Conservation (phyloP, 2,329 filamentous ascomycete genomes). For the Verticillium klebahnii region DNA sequence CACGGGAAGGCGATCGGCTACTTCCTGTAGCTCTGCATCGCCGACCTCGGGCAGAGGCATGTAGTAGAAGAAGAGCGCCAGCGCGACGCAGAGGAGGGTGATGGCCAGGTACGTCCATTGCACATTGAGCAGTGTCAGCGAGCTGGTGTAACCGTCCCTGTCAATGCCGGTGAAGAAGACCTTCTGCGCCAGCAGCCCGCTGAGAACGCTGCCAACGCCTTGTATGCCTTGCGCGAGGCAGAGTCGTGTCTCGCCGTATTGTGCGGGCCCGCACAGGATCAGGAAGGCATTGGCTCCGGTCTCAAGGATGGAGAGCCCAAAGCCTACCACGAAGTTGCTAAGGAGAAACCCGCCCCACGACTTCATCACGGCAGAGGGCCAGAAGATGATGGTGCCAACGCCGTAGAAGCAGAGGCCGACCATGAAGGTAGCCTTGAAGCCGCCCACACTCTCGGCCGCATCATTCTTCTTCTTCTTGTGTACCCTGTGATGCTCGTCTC, state of each 20-base stretch:
- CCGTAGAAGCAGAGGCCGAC: slow-evolving; percentile 71
- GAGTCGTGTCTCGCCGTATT: slow-evolving; percentile 70
- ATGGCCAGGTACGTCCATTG: slow-evolving; percentile 86
- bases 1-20: slow-evolving; percentile 42
- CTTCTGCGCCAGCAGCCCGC: slow-evolving; percentile 66
- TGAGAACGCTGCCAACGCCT: slow-evolving; percentile 68
- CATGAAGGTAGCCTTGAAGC: slow-evolving; percentile 79
- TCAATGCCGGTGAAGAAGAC: slow-evolving; percentile 66
- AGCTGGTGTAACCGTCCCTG: slow-evolving; percentile 17
- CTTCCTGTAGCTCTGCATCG: slow-evolving; percentile 48
- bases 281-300: slow-evolving; percentile 76
- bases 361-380: slow-evolving; percentile 70
- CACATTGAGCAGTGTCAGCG: slow-evolving; percentile 61
- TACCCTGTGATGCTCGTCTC: slow-evolving; percentile 56
- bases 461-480: slow-evolving; percentile 25
- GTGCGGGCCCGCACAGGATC: slow-evolving; percentile 65
- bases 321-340: slow-evolving; percentile 69
- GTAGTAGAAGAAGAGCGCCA: slow-evolving; percentile 67
- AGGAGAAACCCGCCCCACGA: slow-evolving; percentile 77
- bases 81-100: slow-evolving; percentile 65
- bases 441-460: slow-evolving; percentile 44
- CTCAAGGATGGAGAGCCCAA: slow-evolving; percentile 72
- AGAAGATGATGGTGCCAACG: slow-evolving; percentile 77
- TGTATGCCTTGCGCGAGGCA: slow-evolving; percentile 74
- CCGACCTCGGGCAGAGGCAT: slow-evolving; percentile 60